Conservation (phyloP, 1,284 basidiomycete species). For the Mycosarcoma maydis region DNA sequence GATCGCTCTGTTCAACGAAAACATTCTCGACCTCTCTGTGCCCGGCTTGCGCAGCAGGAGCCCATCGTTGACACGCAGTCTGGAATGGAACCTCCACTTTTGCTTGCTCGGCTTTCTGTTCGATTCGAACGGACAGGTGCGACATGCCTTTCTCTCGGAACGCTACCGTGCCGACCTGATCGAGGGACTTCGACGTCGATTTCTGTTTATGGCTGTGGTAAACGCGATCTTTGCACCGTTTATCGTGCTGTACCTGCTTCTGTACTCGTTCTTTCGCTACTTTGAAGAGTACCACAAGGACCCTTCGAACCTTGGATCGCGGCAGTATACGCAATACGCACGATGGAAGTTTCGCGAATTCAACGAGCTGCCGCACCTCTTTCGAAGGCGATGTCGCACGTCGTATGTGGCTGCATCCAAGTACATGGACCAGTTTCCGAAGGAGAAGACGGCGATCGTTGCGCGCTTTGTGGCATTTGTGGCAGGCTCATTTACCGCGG, state of each 20-base stretch:
- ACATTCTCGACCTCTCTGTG: constrained; percentile 83
- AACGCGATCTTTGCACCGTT: constrained; percentile 96
- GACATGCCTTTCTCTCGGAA: constrained; percentile 87
- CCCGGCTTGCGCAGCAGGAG: constrained; percentile 70
- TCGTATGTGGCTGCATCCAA: constrained; percentile 89
- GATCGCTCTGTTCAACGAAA: constrained; percentile 96
- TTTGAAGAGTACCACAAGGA: constrained; percentile 99
- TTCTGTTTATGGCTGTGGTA: constrained; percentile 94
- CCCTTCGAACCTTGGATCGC: constrained; percentile 88
- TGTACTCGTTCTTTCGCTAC: constrained; percentile 99
- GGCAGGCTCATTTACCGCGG: constrained; percentile 93
- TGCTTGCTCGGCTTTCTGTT: constrained; percentile 95
- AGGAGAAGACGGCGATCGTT: constrained; percentile 86
- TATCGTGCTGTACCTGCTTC: constrained; percentile 92
- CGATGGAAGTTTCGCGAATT: constrained; percentile 99
- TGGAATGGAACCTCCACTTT: constrained; percentile 96
- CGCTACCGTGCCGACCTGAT: constrained; percentile 81
- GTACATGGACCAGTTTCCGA: constrained; percentile 97
- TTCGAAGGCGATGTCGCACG: constrained; percentile 83
- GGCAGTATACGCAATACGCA: constrained; percentile 92
- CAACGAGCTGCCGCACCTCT: constrained; percentile 95
- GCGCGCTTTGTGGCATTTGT: constrained; percentile 95
- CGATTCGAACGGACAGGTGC: constrained; percentile 83
- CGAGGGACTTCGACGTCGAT: constrained; percentile 81
- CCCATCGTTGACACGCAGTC: constrained; percentile 81